Base-by-base conservation (phyloP, 129 eudicot genomes). In the Artemisia argyi region DNA sequence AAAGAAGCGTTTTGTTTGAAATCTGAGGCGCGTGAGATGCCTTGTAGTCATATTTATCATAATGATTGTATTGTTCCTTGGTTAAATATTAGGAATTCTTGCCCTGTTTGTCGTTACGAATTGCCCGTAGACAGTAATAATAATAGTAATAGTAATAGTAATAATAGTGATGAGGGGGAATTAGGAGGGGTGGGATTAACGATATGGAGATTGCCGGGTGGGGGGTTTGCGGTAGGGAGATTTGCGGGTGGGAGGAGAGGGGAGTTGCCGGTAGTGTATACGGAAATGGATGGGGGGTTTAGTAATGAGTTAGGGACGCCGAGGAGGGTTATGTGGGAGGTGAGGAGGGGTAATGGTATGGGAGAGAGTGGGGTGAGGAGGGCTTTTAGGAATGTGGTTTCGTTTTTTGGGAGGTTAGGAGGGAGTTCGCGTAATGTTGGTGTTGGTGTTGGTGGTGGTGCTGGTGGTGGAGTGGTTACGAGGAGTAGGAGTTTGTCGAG, bases 1-100 rank as follows among this genome's bases (percentile, higher is more conserved):
- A 86, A 85, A 30, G 97, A 88, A 46, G 79, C 78, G 6, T 91
- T 91, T 61, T 47, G 10, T 0, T 46, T 91, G 0, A 84, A 88
- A 19, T 54, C 85, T 1, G 90, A 85, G 52, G 97, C 92, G 26
- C 84, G 91, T 3, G 92, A 88, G 73, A 91, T 91, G 97, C 97
- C 97, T 11, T 91, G 97, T 64, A 91, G 88, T 59, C 97, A 91
- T 65, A 79, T 91, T 13, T 91, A 91, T 69, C 97, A 91, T 49
- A 66, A 90, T 3, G 97, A 91, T 51, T 91, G 97, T 39, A 87
- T 91, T 32, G 71, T 91, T 1, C 97, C 97, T 0, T 91, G 97
- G 97, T 79, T 91, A 3, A 46, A 84, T 0, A 69, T 87, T 20
- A 81, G 89, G 9, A 91, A 85, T 61, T 91, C 97, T 11, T 91